Evolutionary conservation across 345 rosid species (phyloP), one percentile per base, ranked within the genome.

Genomic region (Citrus inodora): DNA sequence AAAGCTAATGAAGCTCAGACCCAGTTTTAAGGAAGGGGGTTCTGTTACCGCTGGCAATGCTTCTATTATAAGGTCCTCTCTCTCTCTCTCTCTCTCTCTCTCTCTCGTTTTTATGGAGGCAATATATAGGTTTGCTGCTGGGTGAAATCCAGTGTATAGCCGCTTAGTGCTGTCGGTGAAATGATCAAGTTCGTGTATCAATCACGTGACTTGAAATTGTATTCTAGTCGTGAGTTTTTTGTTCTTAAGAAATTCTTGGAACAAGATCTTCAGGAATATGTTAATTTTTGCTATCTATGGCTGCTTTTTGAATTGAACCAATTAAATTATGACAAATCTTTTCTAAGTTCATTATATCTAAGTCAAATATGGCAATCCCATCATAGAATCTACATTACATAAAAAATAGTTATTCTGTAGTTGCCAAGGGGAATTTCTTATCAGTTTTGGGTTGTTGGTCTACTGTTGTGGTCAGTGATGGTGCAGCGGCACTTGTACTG

Each of bases 11-110:
- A 96, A 91, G 86, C 98, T 96, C 71, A 87, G 87, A 70, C 95
- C 99, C 70, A 96, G 95, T 85, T 96, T 96, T 83, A 92, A 92
- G 88, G 83, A 87, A 78, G 94, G 97, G 16, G 99, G 99, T 77
- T 82, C 98, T 37, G 94, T 96, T 79, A 96, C 98, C 25, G 98
- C 99, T 11, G 98, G 98, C 80, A 96, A 96, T 90, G 98, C 99
- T 82, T 94, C 99, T 80, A 91, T 84, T 84, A 94, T 91, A 88
- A 94, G 97, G 99, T 95, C 51, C 78, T 70, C 77, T 75, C 70
- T 79, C 25, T 25, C 25, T 25, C 70, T 79, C 25, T 25, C 25
- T 25, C 62, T 63, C 65, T 74, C 51, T 73, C 70, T 78, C 62
- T 63, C 60, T 74, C 38, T 40, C 3, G 8, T 40, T 60, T 60